Base-by-base conservation (phyloP, 257 asterid genomes). In the Avicennia marina region DNA sequence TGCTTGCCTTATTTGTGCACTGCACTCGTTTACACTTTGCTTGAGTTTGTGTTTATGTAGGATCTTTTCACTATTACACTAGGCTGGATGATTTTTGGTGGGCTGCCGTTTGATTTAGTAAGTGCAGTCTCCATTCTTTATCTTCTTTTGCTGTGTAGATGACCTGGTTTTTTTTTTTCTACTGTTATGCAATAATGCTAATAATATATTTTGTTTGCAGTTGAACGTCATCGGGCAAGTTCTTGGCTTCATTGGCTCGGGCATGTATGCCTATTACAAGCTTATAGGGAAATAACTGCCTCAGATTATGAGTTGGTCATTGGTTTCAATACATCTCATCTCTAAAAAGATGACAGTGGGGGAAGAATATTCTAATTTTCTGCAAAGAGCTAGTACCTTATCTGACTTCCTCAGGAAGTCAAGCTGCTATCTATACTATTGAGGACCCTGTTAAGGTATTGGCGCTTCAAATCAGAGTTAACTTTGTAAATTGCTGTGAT, bases 91-190 rank as follows among this genome's bases (percentile, higher is more conserved):
- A 69, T 90, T 40, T 90, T 90, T 59, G 98, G 98, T 1, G 95
- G 98, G 43, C 94, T 93, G 72, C 98, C 98, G 53, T 91, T 91
- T 56, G 98, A 91, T 71, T 34, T 83, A 22, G 98, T 87, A 69
- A 81, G 96, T 80, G 58, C 36, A 17, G 22, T 63, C 9, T 62
- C 50, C 36, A 10, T 40, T 56, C n/a, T n/a, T n/a, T n/a, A 41
- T 32, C 10, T 60, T 47, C 11, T n/a, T n/a, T n/a, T n/a, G n/a
- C n/a, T n/a, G n/a, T n/a, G n/a, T n/a, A n/a, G n/a, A n/a, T n/a
- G n/a, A n/a, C n/a, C n/a, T n/a, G n/a, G n/a, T n/a, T n/a, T n/a
- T n/a, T n/a, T n/a, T 15, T 53, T 24, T 62, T 53, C 33, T 18
- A 5, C 10, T 5, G 6, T 11, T 20, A 53, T 29, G 20, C 61